phyloP scores from a whole-genome alignment of 495 filamentous ascomycete genomes.

The Xylaria scruposa region DNA sequence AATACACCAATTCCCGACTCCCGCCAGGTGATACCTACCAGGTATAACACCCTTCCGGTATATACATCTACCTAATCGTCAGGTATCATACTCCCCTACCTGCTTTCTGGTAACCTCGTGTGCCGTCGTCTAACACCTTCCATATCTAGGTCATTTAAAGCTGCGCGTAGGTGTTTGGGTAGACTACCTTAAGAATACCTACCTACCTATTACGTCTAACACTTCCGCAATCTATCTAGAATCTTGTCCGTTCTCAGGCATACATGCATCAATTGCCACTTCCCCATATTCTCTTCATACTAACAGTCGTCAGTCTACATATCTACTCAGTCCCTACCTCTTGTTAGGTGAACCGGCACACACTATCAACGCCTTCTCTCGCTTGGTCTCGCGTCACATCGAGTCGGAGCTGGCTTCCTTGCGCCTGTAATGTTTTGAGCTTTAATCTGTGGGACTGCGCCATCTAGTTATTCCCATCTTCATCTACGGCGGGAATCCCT shows the following conservation, averaged over 20 bases:
- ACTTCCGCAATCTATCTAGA: constrained; percentile 10
- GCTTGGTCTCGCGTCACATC: constrained; percentile 32
- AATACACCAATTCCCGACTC: background rate
- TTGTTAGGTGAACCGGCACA: background rate
- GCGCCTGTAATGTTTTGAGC: constrained; percentile 15
- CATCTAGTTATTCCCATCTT: constrained; percentile 12
- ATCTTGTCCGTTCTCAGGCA: constrained; percentile 5
- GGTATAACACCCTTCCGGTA: background rate
- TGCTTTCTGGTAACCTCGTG: background rate
- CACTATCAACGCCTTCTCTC: constrained; percentile 22
- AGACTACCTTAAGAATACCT: background rate
- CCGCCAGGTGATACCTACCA: background rate
- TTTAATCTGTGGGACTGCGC: constrained; percentile 8
- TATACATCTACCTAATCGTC: background rate
- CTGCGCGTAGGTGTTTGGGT: background rate
- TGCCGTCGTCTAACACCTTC: constrained; percentile 17
- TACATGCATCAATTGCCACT: constrained; percentile 10
- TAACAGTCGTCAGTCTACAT: background rate
- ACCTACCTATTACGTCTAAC: background rate
- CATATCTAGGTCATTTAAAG: constrained; percentile 15
- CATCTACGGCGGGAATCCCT: background rate
- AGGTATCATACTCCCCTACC: background rate
- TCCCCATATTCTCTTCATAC: background rate
- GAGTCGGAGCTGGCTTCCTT: constrained; percentile 28
- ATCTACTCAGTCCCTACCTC: constrained; percentile 4